A percentile compares a stretch with the other conserved stretches of the same genome.
phyloP scores from a whole-genome alignment of 1,284 basidiomycete genomes.

The Microbotryum silenes-acaulis region DNA sequence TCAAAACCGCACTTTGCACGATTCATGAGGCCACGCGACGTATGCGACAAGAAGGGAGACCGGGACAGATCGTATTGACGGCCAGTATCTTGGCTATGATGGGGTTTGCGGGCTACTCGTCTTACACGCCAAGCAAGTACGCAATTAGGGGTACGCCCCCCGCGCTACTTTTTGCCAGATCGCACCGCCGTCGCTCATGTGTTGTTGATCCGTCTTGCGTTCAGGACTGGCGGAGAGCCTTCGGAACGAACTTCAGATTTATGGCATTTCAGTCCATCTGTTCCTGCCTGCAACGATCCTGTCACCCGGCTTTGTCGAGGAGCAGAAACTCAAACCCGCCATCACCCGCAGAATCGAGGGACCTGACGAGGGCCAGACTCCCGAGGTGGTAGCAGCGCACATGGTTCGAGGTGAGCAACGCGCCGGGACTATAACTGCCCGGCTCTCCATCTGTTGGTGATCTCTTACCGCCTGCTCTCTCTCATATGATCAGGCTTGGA shows the following conservation, averaged over 20 bases:
- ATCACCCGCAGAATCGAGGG: slow-evolving; percentile 77
- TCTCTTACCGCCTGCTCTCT: not conserved
- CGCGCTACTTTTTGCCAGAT: not conserved
- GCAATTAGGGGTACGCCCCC: slow-evolving; percentile 64
- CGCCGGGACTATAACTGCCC: too few relatives aligned
- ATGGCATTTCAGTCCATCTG: slow-evolving; percentile 71
- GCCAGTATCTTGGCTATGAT: slow-evolving; percentile 75
- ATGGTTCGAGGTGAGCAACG: slow-evolving; percentile 55
- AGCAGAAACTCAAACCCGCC: slow-evolving; percentile 72
- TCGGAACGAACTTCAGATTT: slow-evolving; percentile 70
- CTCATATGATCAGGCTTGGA: slow-evolving; percentile 52
- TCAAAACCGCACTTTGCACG: slow-evolving; percentile 58
- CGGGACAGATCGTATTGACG: slow-evolving; percentile 68
- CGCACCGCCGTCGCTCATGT: not conserved
- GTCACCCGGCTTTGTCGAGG: slow-evolving; percentile 69
- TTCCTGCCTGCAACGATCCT: slow-evolving; percentile 82
- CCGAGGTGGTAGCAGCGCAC: slow-evolving; percentile 58
- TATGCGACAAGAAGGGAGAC: slow-evolving; percentile 56
- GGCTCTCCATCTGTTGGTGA: too few relatives aligned
- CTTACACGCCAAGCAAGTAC: slow-evolving; percentile 82
- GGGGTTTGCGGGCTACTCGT: slow-evolving; percentile 71
- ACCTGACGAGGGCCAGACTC: slow-evolving; percentile 57
- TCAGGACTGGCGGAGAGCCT: slow-evolving; percentile 77
- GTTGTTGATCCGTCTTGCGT: not conserved
- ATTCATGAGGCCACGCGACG: slow-evolving; percentile 62